These are phyloP conservation scores for Shiraia bambusicola DNA, from an alignment of 2,329 filamentous ascomycete species.

Conservation along the genomic window DNA sequence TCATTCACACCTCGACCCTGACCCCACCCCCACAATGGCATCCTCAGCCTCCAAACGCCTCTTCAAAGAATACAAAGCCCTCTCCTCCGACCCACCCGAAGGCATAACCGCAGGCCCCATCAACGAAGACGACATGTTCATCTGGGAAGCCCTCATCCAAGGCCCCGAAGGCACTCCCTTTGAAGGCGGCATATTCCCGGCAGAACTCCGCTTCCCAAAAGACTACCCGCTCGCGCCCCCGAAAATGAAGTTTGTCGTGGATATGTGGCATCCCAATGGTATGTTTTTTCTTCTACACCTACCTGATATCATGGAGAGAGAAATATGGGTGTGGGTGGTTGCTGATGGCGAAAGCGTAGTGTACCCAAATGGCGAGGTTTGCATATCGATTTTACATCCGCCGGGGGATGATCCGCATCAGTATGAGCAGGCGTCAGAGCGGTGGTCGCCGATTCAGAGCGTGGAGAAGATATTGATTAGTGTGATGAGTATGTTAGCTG, in stretches of 20 bases:
- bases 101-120: slow-evolving; percentile 94
- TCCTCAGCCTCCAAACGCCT: slow-evolving; percentile 71
- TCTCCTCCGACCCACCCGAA: slow-evolving; percentile 93
- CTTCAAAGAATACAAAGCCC: slow-evolving; percentile 92
- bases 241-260: slow-evolving; percentile 79
- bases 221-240: slow-evolving; percentile 88
- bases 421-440: slow-evolving; percentile 86
- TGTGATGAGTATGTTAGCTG: slow-evolving; percentile 88
- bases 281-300: slow-evolving; percentile 36
- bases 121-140: slow-evolving; percentile 89
- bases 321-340: background rate
- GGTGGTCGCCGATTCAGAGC: slow-evolving; percentile 93
- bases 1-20: too few species aligned
- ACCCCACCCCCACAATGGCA: slow-evolving; percentile 41
- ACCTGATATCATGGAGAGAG: too few species aligned
- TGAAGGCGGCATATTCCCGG: slow-evolving; percentile 91
- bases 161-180: slow-evolving; percentile 95
- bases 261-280: slow-evolving; percentile 93
- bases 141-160: slow-evolving; percentile 96
- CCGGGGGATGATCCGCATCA: slow-evolving; percentile 92
- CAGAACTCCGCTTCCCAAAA: slow-evolving; percentile 76
- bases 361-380: slow-evolving; percentile 82
- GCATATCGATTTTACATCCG: slow-evolving; percentile 95
- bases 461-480: slow-evolving; percentile 91
- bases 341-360: slow-evolving; percentile 50